Evolutionary conservation across 192 early-diverging fungal genomes (phyloP).

Genomic region (Backusella morwellensis): DNA sequence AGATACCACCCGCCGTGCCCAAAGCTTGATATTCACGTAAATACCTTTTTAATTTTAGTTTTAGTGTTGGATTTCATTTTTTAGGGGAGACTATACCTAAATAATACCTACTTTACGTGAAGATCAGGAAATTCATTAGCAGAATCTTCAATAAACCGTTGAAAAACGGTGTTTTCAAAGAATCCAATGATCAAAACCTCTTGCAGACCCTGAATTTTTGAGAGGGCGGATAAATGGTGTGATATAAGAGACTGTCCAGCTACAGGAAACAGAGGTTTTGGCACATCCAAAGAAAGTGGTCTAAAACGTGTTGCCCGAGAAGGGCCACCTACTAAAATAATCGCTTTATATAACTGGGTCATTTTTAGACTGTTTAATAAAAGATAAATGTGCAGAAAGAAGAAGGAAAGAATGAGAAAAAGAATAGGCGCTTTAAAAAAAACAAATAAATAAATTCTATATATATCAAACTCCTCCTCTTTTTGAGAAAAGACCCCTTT

Average conservation of each 20-base stretch:
- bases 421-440: constrained; percentile 7
- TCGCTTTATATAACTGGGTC: constrained; percentile 61
- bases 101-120: too few relatives aligned
- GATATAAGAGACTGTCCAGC: constrained; percentile 93
- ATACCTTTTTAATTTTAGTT: too few relatives aligned
- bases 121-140: constrained; percentile 84
- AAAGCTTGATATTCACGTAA: too few relatives aligned
- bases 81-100: too few relatives aligned
- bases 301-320: constrained; percentile 97
- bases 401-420: neutral
- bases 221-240: constrained; percentile 93
- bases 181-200: constrained; percentile 97
- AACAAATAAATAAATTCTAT: neutral
- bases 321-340: constrained; percentile 96
- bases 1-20: too few relatives aligned
- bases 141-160: constrained; percentile 82
- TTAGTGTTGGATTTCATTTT: too few relatives aligned
- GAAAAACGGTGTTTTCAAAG: constrained; percentile 94
- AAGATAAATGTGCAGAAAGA: neutral
- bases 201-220: constrained; percentile 81
- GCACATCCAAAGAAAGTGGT: constrained; percentile 91
- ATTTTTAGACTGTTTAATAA: neutral
- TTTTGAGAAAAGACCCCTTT: neutral
- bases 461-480: neutral
- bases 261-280: constrained; percentile 98